These are phyloP conservation scores for Phytophthora cajani DNA, from an alignment of 352 stramenopile genomes.

Conservation along the genomic window DNA sequence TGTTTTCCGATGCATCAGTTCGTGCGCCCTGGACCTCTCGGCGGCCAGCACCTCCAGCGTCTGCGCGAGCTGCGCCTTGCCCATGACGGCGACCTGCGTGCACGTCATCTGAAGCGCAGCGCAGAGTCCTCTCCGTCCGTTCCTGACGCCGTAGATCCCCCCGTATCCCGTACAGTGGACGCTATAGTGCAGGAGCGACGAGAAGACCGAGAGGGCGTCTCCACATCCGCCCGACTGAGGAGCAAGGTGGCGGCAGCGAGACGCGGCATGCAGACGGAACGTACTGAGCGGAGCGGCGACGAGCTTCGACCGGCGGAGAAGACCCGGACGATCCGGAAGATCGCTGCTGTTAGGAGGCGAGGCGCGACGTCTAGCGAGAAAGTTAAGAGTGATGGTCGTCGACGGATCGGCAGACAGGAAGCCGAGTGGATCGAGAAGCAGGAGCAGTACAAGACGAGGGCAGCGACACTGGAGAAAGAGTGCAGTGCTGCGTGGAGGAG, in stretches of 20 bases:
- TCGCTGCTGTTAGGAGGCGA: slow-evolving; percentile 48
- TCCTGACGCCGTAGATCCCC: background rate
- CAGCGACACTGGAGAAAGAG: slow-evolving; percentile 59
- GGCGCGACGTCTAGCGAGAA: background rate
- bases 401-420: slow-evolving; percentile 46
- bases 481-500: slow-evolving; percentile 51
- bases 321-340: slow-evolving; percentile 32
- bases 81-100: slow-evolving; percentile 43
- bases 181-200: slow-evolving; percentile 49
- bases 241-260: slow-evolving; percentile 53
- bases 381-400: slow-evolving; percentile 10
- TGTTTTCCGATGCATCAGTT: slow-evolving; percentile 37
- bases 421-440: slow-evolving; percentile 76
- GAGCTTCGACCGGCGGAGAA: slow-evolving; percentile 1
- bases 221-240: slow-evolving; percentile 37
- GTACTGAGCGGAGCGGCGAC: slow-evolving; percentile 31
- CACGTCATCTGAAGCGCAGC: slow-evolving; percentile 37
- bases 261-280: slow-evolving; percentile 56
- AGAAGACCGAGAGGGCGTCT: slow-evolving; percentile 6
- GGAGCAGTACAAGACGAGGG: slow-evolving; percentile 50
- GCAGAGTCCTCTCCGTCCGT: background rate
- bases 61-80: slow-evolving; percentile 51
- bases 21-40: slow-evolving; percentile 35
- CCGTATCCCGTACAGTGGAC: slow-evolving; percentile 47
- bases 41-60: slow-evolving; percentile 54